Conservation (phyloP, 768 basidiomycete species). For the Wakefieldia striispora region DNA sequence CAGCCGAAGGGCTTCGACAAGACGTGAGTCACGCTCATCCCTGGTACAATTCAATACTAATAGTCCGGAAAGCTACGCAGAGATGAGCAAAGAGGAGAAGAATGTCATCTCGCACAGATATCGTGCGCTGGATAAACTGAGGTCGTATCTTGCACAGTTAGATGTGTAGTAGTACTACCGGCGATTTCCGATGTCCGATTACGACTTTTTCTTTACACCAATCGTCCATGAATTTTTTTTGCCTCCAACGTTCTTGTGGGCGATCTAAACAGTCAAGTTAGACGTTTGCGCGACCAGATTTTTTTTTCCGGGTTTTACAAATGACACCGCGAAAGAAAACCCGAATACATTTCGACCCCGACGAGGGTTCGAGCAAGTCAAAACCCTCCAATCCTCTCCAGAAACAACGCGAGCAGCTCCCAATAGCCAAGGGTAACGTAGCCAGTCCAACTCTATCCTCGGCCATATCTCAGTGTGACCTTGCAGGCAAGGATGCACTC, state of each 20-base stretch:
- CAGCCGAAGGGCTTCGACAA: conserved; percentile 70
- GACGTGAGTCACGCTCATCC: conserved; percentile 53
- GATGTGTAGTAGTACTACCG: conserved; percentile 1
- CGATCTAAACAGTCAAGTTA: too few relatives aligned
- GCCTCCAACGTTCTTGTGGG: neutral
- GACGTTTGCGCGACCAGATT: too few relatives aligned
- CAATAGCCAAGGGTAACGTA: conserved; percentile 68
- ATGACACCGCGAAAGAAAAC: conserved; percentile 32
- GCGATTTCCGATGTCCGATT: conserved; percentile 18
- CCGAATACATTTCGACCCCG: conserved; percentile 20
- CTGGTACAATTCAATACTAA: neutral
- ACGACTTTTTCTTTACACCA: conserved; percentile 2
- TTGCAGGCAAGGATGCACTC: conserved; percentile 69
- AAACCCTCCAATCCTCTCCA: conserved; percentile 37
- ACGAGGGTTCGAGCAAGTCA: conserved; percentile 15
- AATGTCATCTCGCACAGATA: conserved; percentile 66
- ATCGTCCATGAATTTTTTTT: neutral
- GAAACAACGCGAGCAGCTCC: conserved; percentile 67
- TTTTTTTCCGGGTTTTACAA: neutral
- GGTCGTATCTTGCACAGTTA: conserved; percentile 34
- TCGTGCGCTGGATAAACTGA: conserved; percentile 58
- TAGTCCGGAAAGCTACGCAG: conserved; percentile 49
- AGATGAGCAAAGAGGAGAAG: conserved; percentile 64
- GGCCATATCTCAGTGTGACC: neutral
- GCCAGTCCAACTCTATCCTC: neutral